Conservation (phyloP, 768 basidiomycete genomes). For the Infundibulicybe gibba region DNA sequence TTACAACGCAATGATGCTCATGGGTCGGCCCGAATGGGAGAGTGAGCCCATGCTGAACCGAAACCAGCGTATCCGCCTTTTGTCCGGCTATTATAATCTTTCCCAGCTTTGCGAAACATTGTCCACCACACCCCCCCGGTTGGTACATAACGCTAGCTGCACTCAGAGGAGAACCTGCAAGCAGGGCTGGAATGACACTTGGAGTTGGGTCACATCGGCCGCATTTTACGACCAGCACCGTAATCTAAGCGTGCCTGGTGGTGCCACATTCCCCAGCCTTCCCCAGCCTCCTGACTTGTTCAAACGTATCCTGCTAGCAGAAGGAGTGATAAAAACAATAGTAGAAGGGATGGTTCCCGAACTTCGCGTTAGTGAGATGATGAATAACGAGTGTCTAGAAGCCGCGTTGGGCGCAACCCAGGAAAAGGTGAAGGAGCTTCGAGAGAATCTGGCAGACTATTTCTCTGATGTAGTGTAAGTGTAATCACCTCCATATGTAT, state of each 20-base stretch:
- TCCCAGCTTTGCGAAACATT: slow-evolving; percentile 41
- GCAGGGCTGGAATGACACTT: slow-evolving; percentile 40
- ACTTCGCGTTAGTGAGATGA: slow-evolving; percentile 33
- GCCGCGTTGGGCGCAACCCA: slow-evolving; percentile 36
- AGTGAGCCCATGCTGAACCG: slow-evolving; percentile 39
- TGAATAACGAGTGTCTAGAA: slow-evolving; percentile 42
- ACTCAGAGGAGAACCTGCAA: slow-evolving; percentile 35
- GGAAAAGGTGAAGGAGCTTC: slow-evolving; percentile 41
- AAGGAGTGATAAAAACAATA: slow-evolving; percentile 42
- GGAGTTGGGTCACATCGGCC: slow-evolving; percentile 36
- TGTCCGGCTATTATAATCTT: slow-evolving; percentile 51
- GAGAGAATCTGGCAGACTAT: slow-evolving; percentile 41
- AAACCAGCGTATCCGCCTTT: slow-evolving; percentile 46
- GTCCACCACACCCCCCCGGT: slow-evolving; percentile 33
- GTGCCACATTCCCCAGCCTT: slow-evolving; percentile 4
- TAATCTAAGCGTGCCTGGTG: slow-evolving; percentile 1
- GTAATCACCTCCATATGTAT: not conserved
- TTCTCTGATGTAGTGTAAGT: slow-evolving; percentile 36
- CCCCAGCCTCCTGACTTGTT: slow-evolving; percentile 28
- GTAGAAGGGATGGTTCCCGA: slow-evolving; percentile 37
- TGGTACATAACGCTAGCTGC: slow-evolving; percentile 40
- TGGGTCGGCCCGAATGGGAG: slow-evolving; percentile 47
- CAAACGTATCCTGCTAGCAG: slow-evolving; percentile 42
- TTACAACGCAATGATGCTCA: slow-evolving; percentile 49
- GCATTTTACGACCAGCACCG: no score